Conservation (phyloP, 2,329 filamentous ascomycete species). For the Mycosphaerella sp. region DNA sequence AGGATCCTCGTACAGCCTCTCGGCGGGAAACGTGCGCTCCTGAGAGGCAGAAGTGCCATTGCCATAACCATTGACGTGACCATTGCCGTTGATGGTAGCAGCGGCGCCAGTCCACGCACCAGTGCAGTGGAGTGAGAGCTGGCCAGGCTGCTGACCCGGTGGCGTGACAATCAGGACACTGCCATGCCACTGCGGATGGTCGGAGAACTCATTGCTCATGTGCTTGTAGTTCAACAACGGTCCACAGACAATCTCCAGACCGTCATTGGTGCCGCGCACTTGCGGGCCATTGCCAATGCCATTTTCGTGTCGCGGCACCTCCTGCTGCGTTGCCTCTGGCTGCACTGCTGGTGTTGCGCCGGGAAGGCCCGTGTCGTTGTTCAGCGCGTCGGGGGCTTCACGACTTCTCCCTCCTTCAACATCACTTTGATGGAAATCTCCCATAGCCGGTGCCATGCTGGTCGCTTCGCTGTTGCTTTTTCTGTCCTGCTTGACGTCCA, state of each 20-base stretch:
- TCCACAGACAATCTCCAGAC: constrained; percentile 58
- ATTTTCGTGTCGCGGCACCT: constrained; percentile 16
- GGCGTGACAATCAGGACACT: constrained; percentile 78
- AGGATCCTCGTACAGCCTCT: constrained; percentile 56
- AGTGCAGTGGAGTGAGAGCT: constrained; percentile 53
- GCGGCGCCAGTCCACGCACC: constrained; percentile 38
- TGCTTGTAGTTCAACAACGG: constrained; percentile 72
- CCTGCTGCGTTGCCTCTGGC: constrained; percentile 9
- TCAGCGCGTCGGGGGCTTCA: constrained; percentile 10
- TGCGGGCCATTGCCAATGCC: constrained; percentile 42
- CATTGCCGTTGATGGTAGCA: constrained; percentile 17
- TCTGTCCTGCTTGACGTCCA: too few species aligned
- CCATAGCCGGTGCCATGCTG: constrained; percentile 4
- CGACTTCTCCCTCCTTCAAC: constrained; percentile 5
- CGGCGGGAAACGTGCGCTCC: constrained; percentile 39
- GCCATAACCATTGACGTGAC: constrained; percentile 10
- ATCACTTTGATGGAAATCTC: constrained; percentile 4
- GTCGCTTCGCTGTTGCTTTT: neutral
- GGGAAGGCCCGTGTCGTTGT: constrained; percentile 10
- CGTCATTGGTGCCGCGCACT: constrained; percentile 36
- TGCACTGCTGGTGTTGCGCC: constrained; percentile 9
- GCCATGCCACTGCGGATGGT: constrained; percentile 62
- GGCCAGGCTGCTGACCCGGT: constrained; percentile 58
- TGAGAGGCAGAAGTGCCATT: constrained; percentile 15
- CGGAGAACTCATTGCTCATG: constrained; percentile 53